Percentiles rank a stretch among this genome's conserved stretches.
Conservation (phyloP, 441 rosid genomes). For the Brassica balearica region DNA sequence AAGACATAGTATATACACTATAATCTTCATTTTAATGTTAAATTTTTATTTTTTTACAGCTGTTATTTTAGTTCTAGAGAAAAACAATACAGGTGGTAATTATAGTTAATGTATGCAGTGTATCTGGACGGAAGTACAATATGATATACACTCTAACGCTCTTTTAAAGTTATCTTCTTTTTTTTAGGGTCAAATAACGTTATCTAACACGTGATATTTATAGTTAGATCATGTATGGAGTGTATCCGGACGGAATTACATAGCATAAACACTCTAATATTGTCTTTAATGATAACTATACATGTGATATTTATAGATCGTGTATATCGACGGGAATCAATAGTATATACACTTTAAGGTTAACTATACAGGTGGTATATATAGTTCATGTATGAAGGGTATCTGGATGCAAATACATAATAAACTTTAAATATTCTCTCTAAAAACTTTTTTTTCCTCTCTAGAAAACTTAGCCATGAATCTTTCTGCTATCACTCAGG, state of each 20-base stretch:
- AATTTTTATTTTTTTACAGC: background rate
- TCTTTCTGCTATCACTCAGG: slow-evolving; percentile 52
- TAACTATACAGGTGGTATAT: slow-evolving; percentile 2
- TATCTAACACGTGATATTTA: slow-evolving; percentile 6
- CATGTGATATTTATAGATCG: background rate
- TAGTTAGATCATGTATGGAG: background rate
- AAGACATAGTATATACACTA: background rate
- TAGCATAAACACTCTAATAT: background rate
- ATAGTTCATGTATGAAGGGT: background rate
- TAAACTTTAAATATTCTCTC: background rate
- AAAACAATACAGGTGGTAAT: background rate
- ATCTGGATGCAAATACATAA: background rate
- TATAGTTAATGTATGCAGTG: background rate
- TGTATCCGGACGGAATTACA: background rate
- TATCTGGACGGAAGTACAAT: background rate
- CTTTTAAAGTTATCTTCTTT: no score
- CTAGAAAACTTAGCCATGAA: background rate
- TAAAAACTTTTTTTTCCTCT: background rate
- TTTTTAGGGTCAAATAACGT: background rate
- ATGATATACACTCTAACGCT: background rate
- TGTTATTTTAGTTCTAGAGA: no score
- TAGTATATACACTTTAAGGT: background rate
- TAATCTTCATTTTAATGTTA: background rate
- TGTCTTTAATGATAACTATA: background rate
- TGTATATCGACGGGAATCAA: background rate